A percentile compares a stretch with the other conserved stretches of the same genome.
Conservation (phyloP, 169 alveolate genomes). For the Theileria sp. region DNA sequence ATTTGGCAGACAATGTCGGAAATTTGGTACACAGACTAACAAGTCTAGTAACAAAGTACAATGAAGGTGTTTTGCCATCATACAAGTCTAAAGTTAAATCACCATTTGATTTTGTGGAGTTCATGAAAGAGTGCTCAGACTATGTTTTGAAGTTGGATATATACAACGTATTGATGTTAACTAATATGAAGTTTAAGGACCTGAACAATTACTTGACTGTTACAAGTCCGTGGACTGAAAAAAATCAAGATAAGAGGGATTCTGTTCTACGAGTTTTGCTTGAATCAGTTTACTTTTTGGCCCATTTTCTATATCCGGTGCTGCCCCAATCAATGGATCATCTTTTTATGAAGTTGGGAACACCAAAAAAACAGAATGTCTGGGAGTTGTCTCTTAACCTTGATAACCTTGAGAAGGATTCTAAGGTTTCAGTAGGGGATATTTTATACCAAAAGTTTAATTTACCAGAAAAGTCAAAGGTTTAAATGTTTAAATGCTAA, state of each 20-base stretch:
- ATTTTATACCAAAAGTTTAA: conserved; percentile 41
- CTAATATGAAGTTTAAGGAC: conserved; percentile 75
- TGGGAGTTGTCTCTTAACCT: conserved; percentile 61
- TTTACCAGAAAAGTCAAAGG: background rate
- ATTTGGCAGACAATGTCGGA: conserved; percentile 82
- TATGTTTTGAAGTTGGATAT: conserved; percentile 55
- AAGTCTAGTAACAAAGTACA: conserved; percentile 69
- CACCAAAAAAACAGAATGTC: conserved; percentile 59
- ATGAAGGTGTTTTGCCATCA: conserved; percentile 74
- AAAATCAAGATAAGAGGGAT: conserved; percentile 59
- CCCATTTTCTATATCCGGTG: conserved; percentile 84
- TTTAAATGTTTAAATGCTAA: no score
- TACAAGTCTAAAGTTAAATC: conserved; percentile 53
- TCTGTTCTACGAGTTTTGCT: conserved; percentile 82
- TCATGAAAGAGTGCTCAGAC: conserved; percentile 54
- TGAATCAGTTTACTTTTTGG: conserved; percentile 85
- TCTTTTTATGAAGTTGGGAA: conserved; percentile 75
- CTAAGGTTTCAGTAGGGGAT: conserved; percentile 45
- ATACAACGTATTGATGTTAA: conserved; percentile 75
- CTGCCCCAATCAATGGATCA: conserved; percentile 80
- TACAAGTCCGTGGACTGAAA: conserved; percentile 85
- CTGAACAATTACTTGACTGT: conserved; percentile 84
- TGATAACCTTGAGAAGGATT: conserved; percentile 64
- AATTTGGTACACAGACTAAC: conserved; percentile 80
- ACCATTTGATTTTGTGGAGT: conserved; percentile 77